Evolutionary conservation across 805 yeast species (phyloP).

Genomic region (Yamadazyma olivae): DNA sequence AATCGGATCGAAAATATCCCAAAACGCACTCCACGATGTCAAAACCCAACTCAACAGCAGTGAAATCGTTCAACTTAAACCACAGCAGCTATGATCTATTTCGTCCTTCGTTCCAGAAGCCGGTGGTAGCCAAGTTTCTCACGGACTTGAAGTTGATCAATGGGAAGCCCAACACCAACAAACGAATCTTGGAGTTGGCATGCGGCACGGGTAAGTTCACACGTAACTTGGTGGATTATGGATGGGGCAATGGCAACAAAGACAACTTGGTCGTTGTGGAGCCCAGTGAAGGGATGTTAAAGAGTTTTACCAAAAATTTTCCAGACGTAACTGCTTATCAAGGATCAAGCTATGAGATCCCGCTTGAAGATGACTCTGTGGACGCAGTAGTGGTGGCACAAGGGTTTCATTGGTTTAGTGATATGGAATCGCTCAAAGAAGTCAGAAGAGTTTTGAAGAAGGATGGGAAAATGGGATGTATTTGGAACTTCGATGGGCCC

Average conservation of each 20-base stretch:
- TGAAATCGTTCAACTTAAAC: conserved; percentile 49
- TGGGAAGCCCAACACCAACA: conserved; percentile 16
- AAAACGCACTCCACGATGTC: too few species aligned
- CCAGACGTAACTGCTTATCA: conserved; percentile 31
- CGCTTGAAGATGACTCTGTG: conserved; percentile 39
- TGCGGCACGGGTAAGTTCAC: conserved; percentile 69
- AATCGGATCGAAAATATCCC: too few species aligned
- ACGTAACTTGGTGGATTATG: conserved; percentile 33
- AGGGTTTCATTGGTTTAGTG: conserved; percentile 69
- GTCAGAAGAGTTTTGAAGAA: conserved; percentile 47
- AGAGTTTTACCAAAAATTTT: conserved; percentile 42
- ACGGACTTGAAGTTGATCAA: conserved; percentile 28
- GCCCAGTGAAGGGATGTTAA: conserved; percentile 57
- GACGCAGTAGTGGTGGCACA: conserved; percentile 57
- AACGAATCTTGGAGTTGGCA: conserved; percentile 48
- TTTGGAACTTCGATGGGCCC: conserved; percentile 56
- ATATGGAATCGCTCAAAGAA: conserved; percentile 45
- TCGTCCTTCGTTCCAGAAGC: conserved; percentile 47
- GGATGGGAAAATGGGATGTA: conserved; percentile 48
- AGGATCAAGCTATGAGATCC: conserved; percentile 48
- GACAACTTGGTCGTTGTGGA: conserved; percentile 46
- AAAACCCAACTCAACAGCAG: conserved; percentile 33
- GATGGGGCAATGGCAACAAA: conserved; percentile 31
- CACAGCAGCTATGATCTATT: conserved; percentile 50
- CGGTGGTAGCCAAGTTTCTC: conserved; percentile 43